Conservation (phyloP, 1,139 yeast genomes). For the Candida gigantensis region DNA sequence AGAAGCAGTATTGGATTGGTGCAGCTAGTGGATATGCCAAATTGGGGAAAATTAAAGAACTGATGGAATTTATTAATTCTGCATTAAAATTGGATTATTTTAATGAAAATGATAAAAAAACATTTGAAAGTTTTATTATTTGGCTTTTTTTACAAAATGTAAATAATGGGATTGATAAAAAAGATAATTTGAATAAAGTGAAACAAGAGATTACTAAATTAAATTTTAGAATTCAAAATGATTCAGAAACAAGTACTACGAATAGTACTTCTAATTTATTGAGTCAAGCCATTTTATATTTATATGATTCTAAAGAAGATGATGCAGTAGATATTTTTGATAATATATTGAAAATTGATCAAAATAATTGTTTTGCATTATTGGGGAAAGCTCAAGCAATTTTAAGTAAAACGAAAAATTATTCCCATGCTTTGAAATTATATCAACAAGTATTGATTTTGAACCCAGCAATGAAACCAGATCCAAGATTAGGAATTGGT, state of each 20-base stretch:
- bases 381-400: slow-evolving; percentile 83
- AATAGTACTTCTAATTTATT: slow-evolving; percentile 46
- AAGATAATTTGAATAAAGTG: slow-evolving; percentile 25
- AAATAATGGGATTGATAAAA: slow-evolving; percentile 27
- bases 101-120: slow-evolving; percentile 50
- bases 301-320: slow-evolving; percentile 54
- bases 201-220: slow-evolving; percentile 21
- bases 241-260: slow-evolving; percentile 16
- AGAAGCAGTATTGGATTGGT: slow-evolving; percentile 77
- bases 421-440: slow-evolving; percentile 69
- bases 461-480: slow-evolving; percentile 81
- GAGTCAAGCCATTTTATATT: slow-evolving; percentile 57
- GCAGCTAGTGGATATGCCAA: slow-evolving; percentile 81
- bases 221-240: slow-evolving; percentile 17
- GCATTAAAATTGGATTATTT: slow-evolving; percentile 49
- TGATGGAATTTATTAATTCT: slow-evolving; percentile 60
- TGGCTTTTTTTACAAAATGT: slow-evolving; percentile 66
- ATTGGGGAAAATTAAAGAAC: slow-evolving; percentile 58
- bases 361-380: slow-evolving; percentile 70
- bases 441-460: slow-evolving; percentile 81
- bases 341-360: slow-evolving; percentile 48
- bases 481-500: slow-evolving; percentile 94
- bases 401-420: slow-evolving; percentile 68
- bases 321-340: slow-evolving; percentile 69
- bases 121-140: slow-evolving; percentile 62